Base-by-base conservation (phyloP, 768 basidiomycete genomes). In the Termitomyces bulborhizus region DNA sequence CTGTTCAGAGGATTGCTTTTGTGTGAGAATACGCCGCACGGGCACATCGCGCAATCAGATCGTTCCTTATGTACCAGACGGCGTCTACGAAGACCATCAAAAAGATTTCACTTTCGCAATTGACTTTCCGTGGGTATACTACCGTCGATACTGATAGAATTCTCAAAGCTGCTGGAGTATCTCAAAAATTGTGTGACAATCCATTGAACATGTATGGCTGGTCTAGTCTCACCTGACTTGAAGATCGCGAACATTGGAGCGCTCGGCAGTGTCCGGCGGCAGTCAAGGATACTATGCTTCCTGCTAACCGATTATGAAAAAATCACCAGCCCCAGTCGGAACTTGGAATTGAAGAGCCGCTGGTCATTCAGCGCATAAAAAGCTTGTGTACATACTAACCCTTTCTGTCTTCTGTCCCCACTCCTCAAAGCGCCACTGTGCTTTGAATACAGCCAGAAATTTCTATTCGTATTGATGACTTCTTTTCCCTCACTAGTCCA, bases 401-500 rank as follows among this genome's bases (percentile, higher is more conserved):
- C 7, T 16, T 27, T 15, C 43, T 16, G 26, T 44, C 15, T 16
- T 15, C 36, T 13, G 9, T 11, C n/a, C 42, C 24, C 3, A 26
- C 24, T 6, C 2, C 15, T 11, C 3, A 15, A 15, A 32, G 21
- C 4, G 4, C 3, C 16, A 26, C 4, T 7, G 29, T 46, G 27
- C 21, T 36, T 34, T 1, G 18, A 26, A 16, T 8, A 37, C 15
- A 15, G 4, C 8, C 26, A 16, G 12, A 24, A 26, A 1, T 27
- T n/a, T 1, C 24, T 9, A 36, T 15, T 13, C 4, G 21, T 27
- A 27, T 6, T 45, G 29, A 57, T 62, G 59, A 43, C 53, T 4
- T 58, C 57, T 9, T 52, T 53, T 21, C 13, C 51, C 13, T 40
- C 56, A 13, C 42, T 56, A n/a, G 40, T 48, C 31, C 57, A 58